A percentile compares a stretch with the other conserved stretches of the same genome.
Conservation (phyloP, 345 rosid genomes). For the Nephelium lappaceum region DNA sequence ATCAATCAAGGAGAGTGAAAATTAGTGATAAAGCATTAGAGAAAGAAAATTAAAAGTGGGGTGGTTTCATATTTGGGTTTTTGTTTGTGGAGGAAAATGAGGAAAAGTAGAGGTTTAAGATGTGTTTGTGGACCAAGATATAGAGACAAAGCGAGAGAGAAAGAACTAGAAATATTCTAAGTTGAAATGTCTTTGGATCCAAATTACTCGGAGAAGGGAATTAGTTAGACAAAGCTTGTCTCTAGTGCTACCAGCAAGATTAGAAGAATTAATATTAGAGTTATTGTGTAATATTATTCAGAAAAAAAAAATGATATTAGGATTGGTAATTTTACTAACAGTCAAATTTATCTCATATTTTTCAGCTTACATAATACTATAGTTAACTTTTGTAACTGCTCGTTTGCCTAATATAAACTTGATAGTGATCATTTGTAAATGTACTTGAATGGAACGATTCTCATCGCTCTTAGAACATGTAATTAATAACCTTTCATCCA, state of each 20-base stretch:
- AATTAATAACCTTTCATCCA: no score
- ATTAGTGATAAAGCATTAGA: background rate
- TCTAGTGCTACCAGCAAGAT: background rate
- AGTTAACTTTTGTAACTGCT: no score
- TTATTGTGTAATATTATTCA: no score
- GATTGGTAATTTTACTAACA: no score
- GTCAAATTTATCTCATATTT: no score
- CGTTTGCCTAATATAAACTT: no score
- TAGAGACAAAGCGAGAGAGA: conserved; percentile 23
- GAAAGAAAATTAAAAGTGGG: background rate
- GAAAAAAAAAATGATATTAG: no score
- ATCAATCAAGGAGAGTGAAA: background rate
- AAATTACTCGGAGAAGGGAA: conserved; percentile 44
- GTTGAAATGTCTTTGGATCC: conserved; percentile 64
- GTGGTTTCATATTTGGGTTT: background rate
- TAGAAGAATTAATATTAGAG: no score
- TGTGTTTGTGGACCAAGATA: conserved; percentile 39
- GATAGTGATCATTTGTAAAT: no score
- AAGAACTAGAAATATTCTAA: conserved; percentile 38
- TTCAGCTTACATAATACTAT: no score
- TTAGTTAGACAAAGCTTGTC: conserved; percentile 14
- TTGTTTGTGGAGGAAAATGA: conserved; percentile 16
- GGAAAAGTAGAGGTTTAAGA: conserved; percentile 37
- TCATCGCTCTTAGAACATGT: no score
- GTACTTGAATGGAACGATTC: no score